A percentile compares a stretch with the other conserved stretches of the same genome.
These are phyloP conservation scores for Fusarium nelsonii DNA, from an alignment of 2,329 filamentous ascomycete genomes.

Conservation along the genomic window DNA sequence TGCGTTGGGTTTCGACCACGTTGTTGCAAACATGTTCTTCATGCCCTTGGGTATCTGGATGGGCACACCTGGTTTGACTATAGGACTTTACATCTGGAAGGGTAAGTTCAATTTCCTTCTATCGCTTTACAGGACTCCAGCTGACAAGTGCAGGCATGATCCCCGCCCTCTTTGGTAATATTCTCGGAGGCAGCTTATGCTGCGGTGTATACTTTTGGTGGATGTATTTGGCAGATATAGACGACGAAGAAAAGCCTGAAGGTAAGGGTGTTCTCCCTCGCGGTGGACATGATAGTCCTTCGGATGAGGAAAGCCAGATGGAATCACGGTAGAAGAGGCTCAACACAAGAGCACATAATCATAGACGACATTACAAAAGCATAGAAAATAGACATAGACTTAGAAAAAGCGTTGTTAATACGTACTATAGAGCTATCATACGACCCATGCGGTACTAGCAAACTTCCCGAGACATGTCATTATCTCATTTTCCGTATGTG, in stretches of 20 bases:
- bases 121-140: accelerated
- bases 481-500: too few species aligned
- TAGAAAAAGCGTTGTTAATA: background rate
- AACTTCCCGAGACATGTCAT: too few species aligned
- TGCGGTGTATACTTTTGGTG: conserved; percentile 56
- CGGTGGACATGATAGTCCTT: conserved; percentile 1
- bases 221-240: conserved; percentile 35
- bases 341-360: background rate
- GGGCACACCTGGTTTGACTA: conserved; percentile 57
- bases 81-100: conserved; percentile 69
- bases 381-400: background rate
- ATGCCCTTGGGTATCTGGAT: conserved; percentile 65
- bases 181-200: conserved; percentile 66
- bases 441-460: too few species aligned
- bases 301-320: conserved; percentile 39
- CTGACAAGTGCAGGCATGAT: conserved; percentile 55
- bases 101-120: conserved; percentile 37
- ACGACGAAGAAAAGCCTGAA: conserved; percentile 1
- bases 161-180: conserved; percentile 65
- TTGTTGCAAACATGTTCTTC: conserved; percentile 69
- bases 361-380: background rate
- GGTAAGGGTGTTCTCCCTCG: conserved; percentile 16
- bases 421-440: background rate
- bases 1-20: conserved; percentile 65
- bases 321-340: background rate